Conservation (phyloP, 257 asterid species). For the Nicotiana tomentosiformis region DNA sequence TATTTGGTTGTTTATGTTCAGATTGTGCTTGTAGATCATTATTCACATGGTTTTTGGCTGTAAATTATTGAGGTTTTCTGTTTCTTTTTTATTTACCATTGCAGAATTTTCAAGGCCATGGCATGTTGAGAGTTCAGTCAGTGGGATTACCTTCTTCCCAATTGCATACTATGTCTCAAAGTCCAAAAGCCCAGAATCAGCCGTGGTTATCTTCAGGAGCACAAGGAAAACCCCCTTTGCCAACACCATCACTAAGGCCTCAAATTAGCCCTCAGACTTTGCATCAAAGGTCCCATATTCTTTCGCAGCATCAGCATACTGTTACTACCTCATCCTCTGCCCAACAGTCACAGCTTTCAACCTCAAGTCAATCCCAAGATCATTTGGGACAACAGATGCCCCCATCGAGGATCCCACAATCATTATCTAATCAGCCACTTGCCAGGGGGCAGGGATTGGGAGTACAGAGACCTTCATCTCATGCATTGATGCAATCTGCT, state of each 20-base stretch:
- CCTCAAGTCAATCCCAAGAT: slow-evolving; percentile 52
- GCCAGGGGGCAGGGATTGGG: slow-evolving; percentile 54
- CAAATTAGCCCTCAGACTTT: slow-evolving; percentile 52
- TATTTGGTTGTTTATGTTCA: background rate
- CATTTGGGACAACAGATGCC: slow-evolving; percentile 50
- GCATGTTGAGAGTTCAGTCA: slow-evolving; percentile 64
- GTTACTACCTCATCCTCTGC: slow-evolving; percentile 31
- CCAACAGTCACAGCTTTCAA: slow-evolving; percentile 49
- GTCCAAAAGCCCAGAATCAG: slow-evolving; percentile 54
- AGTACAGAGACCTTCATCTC: slow-evolving; percentile 49
- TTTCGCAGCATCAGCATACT: slow-evolving; percentile 53
- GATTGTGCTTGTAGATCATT: background rate
- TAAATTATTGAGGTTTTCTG: slow-evolving; percentile 2
- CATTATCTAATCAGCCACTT: slow-evolving; percentile 57
- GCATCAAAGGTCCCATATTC: slow-evolving; percentile 57
- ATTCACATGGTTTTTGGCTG: background rate
- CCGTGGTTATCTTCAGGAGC: slow-evolving; percentile 76
- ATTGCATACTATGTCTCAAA: slow-evolving; percentile 56
- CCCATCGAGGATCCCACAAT: slow-evolving; percentile 51
- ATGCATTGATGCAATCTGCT: slow-evolving; percentile 37
- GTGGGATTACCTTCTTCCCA: slow-evolving; percentile 53
- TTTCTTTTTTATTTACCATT: slow-evolving; percentile 7
- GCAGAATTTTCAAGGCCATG: slow-evolving; percentile 72
- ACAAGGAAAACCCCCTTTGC: slow-evolving; percentile 77
- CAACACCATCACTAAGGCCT: slow-evolving; percentile 61